phyloP scores from a whole-genome alignment of 2,329 filamentous ascomycete species.

The Aspergillus sp. region DNA sequence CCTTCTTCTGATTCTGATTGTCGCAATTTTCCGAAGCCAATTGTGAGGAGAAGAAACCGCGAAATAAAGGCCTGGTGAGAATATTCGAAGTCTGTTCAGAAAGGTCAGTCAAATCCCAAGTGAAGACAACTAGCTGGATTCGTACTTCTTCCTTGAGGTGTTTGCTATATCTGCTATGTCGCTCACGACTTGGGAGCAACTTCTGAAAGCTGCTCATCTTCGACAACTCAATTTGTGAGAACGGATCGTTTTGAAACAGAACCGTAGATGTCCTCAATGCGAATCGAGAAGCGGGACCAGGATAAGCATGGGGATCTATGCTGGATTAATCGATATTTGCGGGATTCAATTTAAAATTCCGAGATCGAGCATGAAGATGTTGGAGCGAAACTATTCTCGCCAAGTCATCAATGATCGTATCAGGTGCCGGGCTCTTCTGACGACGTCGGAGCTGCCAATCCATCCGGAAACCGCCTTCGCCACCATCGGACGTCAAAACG shows the following conservation, averaged over 20 bases:
- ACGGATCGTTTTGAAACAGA: conserved; percentile 6
- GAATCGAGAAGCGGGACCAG: neutral
- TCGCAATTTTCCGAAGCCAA: conserved; percentile 9
- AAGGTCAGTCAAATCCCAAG: conserved; percentile 6
- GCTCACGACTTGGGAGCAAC: conserved; percentile 36
- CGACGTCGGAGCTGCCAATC: conserved; percentile 2
- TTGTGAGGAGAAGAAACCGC: conserved; percentile 27
- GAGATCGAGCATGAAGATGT: conserved; percentile 17
- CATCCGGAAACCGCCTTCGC: neutral
- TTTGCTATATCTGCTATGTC: conserved; percentile 21
- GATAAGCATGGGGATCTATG: neutral
- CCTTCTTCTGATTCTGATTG: conserved; percentile 30
- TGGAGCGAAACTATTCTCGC: conserved; percentile 5
- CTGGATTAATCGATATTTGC: neutral
- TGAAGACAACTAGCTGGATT: neutral
- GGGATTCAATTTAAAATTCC: conserved; percentile 7
- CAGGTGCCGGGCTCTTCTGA: conserved; percentile 18
- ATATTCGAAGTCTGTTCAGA: conserved; percentile 15
- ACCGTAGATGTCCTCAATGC: conserved; percentile 9
- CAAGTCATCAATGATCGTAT: conserved; percentile 12
- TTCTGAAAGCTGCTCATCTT: conserved; percentile 38
- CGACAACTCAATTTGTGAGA: neutral
- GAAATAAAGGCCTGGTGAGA: conserved; percentile 21
- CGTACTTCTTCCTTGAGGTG: conserved; percentile 30
- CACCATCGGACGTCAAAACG: neutral